Conservation (phyloP, 352 stramenopile genomes). For the Pythium coloratum region DNA sequence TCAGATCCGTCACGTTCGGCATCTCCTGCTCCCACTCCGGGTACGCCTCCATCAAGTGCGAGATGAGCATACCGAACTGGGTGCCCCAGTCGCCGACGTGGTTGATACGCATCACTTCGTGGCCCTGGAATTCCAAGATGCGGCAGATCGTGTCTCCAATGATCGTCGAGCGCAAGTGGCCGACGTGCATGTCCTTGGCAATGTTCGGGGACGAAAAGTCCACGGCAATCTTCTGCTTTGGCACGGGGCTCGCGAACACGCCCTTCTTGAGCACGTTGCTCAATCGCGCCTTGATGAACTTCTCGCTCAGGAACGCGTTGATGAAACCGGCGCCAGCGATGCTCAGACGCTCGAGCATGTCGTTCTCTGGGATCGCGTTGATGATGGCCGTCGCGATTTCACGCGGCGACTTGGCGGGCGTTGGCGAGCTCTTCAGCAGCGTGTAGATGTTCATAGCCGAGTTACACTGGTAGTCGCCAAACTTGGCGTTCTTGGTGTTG, state of each 20-base stretch:
- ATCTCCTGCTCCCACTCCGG: constrained; percentile 90
- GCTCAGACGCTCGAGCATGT: constrained; percentile 87
- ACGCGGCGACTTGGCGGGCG: constrained; percentile 72
- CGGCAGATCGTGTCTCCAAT: constrained; percentile 87
- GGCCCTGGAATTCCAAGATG: constrained; percentile 85
- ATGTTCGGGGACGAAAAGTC: constrained; percentile 90
- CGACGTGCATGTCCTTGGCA: constrained; percentile 90
- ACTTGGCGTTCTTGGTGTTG: constrained; percentile 80
- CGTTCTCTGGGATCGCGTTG: constrained; percentile 73
- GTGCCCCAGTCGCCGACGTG: constrained; percentile 88
- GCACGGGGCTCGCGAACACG: constrained; percentile 80
- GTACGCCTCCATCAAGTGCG: constrained; percentile 98
- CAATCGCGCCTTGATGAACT: constrained; percentile 77
- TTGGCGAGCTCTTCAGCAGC: constrained; percentile 89
- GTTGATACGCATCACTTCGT: constrained; percentile 83
- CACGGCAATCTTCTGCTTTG: constrained; percentile 68
- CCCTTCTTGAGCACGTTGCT: constrained; percentile 72
- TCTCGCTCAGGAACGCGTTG: constrained; percentile 92
- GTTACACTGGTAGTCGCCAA: constrained; percentile 99
- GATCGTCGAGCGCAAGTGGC: constrained; percentile 91
- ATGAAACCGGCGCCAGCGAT: constrained; percentile 98
- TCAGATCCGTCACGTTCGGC: constrained; percentile 97
- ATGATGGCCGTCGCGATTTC: constrained; percentile 92
- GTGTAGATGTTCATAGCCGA: constrained; percentile 97
- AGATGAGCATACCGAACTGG: constrained; percentile 99